Evolutionary conservation across 495 filamentous ascomycete species (phyloP), one percentile per base, ranked within the genome.

Genomic region (Delitschia confertaspora): DNA sequence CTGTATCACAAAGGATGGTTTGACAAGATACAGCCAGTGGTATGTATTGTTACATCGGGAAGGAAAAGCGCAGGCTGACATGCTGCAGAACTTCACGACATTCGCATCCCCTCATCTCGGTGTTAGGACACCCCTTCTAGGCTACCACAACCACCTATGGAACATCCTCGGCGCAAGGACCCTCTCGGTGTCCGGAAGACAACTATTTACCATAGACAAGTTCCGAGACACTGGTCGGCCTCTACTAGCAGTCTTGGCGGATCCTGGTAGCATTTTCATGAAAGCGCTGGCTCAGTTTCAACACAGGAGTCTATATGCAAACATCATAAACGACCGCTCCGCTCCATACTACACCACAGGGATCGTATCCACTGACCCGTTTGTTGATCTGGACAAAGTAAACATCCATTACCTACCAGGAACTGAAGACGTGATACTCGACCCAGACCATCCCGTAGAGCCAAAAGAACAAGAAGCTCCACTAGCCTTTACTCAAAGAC

Each of bases 101-200:
- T 95, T 96, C 63, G 89, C 83, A 18, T 78, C 80, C 11, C 89
- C 91, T 14, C 88, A 95, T 64, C 74, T 95, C 0, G 89, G 89
- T 14, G 85, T 89, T 6, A 72, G 85, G 31, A 78, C 81, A 7
- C 87, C 89, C 0, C 63, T 81, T 3, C 68, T 72, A 25, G 87
- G 87, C 6, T 72, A 71, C 58, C 64, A 69, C 33, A 78, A 76
- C 44, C 65, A 78, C 35, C 57, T 88, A 4, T 95, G 75, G 74
- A 98, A 98, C 62, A 71, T 79, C 2, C 46, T 96, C 10, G 89
- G 86, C 27, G 76, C 85, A 5, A 68, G 78, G 8, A 83, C 78
- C 0, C 63, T 95, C 14, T 89, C 82, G 32, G 71, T 71, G 47
- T 93, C 87, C 1, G 91, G 88, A 6, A 70, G 81, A 27, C 91